Evolutionary conservation across 495 filamentous ascomycete species (phyloP), one percentile per base, ranked within the genome.

Genomic region (Talaromyces adpressus): DNA sequence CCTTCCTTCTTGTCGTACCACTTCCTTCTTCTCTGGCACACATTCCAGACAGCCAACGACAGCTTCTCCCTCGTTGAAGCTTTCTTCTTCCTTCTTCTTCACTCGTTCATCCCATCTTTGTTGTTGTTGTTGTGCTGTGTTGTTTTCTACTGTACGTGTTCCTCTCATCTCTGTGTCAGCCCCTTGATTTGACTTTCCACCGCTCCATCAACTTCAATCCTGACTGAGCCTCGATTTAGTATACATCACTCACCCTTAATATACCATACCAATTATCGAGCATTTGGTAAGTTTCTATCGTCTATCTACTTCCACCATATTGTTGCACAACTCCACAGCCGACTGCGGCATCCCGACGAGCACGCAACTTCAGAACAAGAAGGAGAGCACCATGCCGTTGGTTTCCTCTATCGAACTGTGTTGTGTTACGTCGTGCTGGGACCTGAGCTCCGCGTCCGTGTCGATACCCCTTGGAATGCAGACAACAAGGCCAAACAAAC

Each of bases 81-180:
- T 67, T 63, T 72, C 68, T 69, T 62, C 66, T 66, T 70, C 73
- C 62, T 47, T 51, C 56, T 65, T 22, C 41, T 65, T 18, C 51
- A 51, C 39, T 61, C 29, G 54, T 45, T 32, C 60, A 30, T 59
- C 60, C 6, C 39, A 30, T 18, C 27, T 22, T 25, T 27, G 36
- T 57, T 45, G 16, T 57, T 45, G 16, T 30, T 57, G 45, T 60
- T 62, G 65, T 74, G 77, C 81, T 81, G 79, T 79, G 80, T 78
- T 71, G 75, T 76, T 70, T 67, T 70, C 70, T 72, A 70, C 45
- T 77, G 76, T 71, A 68, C 66, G 72, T 73, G 64, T 70, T 61
- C 63, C 66, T 59, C 62, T 66, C 39, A 63, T 64, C 20, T 66
- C 69, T 36, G 34, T 41, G 32, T 5, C 36, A 41, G 32, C 65